These are phyloP conservation scores for Phytophthora agathidicida DNA, from an alignment of 352 stramenopile genomes.

Conservation along the genomic window DNA sequence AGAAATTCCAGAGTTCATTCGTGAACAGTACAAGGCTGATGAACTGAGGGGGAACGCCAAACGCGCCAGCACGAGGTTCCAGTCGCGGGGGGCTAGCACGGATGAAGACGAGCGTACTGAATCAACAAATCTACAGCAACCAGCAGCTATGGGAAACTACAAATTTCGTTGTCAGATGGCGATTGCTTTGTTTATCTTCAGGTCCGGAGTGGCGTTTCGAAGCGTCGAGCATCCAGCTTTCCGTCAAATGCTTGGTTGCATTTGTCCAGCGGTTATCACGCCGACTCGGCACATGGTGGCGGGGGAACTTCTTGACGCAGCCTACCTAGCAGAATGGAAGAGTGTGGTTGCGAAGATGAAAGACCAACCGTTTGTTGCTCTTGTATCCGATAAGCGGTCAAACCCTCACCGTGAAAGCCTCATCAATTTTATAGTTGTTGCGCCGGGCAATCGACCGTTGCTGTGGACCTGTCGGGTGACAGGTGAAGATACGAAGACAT, in stretches of 20 bases:
- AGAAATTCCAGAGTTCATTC: too few species aligned
- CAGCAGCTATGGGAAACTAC: too few species aligned
- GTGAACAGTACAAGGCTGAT: too few species aligned
- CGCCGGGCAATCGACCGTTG: background rate
- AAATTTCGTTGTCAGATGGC: constrained; percentile 1
- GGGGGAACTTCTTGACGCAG: background rate
- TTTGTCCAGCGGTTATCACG: constrained; percentile 4
- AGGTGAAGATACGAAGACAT: background rate
- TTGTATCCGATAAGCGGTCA: constrained; percentile 8
- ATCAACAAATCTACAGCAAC: too few species aligned
- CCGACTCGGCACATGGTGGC: background rate
- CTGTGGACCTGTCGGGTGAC: constrained; percentile 9
- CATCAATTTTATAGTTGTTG: constrained; percentile 9
- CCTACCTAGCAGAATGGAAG: background rate
- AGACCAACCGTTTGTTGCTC: background rate
- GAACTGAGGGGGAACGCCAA: too few species aligned
- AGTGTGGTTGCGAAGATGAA: background rate
- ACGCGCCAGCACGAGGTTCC: too few species aligned
- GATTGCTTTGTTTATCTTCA: constrained; percentile 10
- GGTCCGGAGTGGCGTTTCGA: background rate
- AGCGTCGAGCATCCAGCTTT: constrained; percentile 1
- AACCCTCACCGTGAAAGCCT: constrained; percentile 7
- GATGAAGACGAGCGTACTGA: too few species aligned
- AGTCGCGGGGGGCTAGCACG: too few species aligned
- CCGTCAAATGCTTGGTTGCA: constrained; percentile 1